A percentile compares a stretch with the other conserved stretches of the same genome.
Conservation (phyloP, 371 early-diverging fungal species). For the Mortierella polycephala region DNA sequence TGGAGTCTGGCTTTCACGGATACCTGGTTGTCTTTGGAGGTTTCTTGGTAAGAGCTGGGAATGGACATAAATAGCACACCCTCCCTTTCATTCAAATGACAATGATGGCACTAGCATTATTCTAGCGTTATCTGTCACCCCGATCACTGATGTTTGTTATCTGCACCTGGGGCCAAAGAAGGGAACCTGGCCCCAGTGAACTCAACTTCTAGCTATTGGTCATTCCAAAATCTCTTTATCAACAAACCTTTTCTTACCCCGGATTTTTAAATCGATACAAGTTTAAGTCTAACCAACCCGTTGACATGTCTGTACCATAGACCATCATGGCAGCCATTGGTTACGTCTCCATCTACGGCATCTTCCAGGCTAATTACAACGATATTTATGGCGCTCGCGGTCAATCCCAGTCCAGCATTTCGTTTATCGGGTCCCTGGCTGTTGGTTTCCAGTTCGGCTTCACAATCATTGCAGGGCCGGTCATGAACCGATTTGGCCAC, state of each 20-base stretch:
- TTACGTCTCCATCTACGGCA: slow-evolving; percentile 51
- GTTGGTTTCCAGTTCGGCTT: slow-evolving; percentile 54
- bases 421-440: slow-evolving; percentile 47
- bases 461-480: slow-evolving; percentile 57
- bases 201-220: not conserved
- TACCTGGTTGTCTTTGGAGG: slow-evolving; percentile 60
- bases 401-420: slow-evolving; percentile 28
- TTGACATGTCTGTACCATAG: no score
- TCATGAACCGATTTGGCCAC: slow-evolving; percentile 65
- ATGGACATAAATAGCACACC: no score
- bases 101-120: no score
- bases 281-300: not conserved
- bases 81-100: no score
- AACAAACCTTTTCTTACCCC: slow-evolving; percentile 9
- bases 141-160: not conserved
- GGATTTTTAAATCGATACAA: slow-evolving; percentile 1
- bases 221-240: not conserved
- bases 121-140: no score
- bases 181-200: not conserved
- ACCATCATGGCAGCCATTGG: not conserved
- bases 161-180: not conserved
- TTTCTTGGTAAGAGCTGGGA: slow-evolving; percentile 54
- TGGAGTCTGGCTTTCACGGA: slow-evolving; percentile 59
- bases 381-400: slow-evolving; percentile 34
- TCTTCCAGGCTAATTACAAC: slow-evolving; percentile 43